Conservation (phyloP, 2,329 filamentous ascomycete genomes). For the Triangularia verruculosa region DNA sequence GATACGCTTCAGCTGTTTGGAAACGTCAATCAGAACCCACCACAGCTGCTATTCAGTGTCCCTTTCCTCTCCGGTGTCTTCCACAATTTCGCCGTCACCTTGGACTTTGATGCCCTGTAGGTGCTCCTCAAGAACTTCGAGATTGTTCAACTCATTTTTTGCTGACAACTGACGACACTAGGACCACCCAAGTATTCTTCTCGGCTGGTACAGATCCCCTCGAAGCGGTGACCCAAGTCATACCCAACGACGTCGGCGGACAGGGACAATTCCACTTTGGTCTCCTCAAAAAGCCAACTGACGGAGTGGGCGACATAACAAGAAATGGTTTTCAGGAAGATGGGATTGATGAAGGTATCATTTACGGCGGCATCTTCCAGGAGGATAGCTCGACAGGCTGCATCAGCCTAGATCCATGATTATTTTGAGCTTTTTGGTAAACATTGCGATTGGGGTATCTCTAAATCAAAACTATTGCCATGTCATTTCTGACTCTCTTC, state of each 20-base stretch:
- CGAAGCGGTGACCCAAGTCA: constrained; percentile 43
- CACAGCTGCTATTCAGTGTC: constrained; percentile 48
- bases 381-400: constrained; percentile 46
- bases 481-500: background rate
- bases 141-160: background rate
- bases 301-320: constrained; percentile 43
- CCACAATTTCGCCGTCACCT: constrained; percentile 60
- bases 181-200: constrained; percentile 57
- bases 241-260: constrained; percentile 52
- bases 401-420: constrained; percentile 35
- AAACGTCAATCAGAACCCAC: constrained; percentile 45
- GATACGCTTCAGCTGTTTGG: constrained; percentile 46
- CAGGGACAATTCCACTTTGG: constrained; percentile 62
- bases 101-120: constrained; percentile 56
- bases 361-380: constrained; percentile 52
- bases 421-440: background rate
- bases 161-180: constrained; percentile 27
- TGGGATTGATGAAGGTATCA: constrained; percentile 50
- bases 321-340: constrained; percentile 47
- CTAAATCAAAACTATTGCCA: background rate
- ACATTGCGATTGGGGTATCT: background rate
- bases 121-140: constrained; percentile 23
- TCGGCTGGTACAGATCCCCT: constrained; percentile 47
- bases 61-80: constrained; percentile 50
- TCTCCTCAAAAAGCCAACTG: constrained; percentile 58